Conservation (phyloP, 169 alveolate genomes). For the Cryptosporidium bovis region DNA sequence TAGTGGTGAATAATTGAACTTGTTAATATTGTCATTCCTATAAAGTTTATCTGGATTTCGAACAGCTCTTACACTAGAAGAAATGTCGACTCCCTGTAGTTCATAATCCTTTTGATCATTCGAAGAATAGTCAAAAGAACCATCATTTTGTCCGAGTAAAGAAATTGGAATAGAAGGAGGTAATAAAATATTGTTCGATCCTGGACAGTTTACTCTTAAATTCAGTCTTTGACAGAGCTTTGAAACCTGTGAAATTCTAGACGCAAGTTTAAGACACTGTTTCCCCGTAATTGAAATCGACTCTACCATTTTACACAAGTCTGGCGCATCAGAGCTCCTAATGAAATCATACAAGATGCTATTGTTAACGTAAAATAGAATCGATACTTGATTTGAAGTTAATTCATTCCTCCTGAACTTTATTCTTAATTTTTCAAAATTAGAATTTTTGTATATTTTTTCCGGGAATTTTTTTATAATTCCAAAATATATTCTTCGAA, state of each 20-base stretch:
- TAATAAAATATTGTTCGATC: not conserved
- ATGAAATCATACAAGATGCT: not conserved
- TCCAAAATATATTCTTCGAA: constrained; percentile 20
- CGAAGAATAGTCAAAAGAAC: not conserved
- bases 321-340: not conserved
- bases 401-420: constrained; percentile 41
- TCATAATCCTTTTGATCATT: not conserved
- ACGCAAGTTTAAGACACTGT: constrained; percentile 48
- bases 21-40: not conserved
- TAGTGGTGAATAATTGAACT: not conserved
- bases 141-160: not conserved
- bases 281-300: constrained; percentile 13
- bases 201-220: not conserved
- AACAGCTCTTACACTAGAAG: constrained; percentile 5
- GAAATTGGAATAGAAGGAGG: constrained; percentile 17
- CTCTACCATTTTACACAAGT: not conserved
- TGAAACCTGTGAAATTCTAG: constrained; percentile 61
- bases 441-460: constrained; percentile 19
- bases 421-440: constrained; percentile 3
- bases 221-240: constrained; percentile 36
- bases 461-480: constrained; percentile 51
- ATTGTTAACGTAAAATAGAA: constrained; percentile 28
- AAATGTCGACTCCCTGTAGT: not conserved
- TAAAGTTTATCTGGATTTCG: not conserved
- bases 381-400: constrained; percentile 60